Evolutionary conservation across 345 rosid species (phyloP), one percentile per base, ranked within the genome.

Genomic region (Angophora floribunda): DNA sequence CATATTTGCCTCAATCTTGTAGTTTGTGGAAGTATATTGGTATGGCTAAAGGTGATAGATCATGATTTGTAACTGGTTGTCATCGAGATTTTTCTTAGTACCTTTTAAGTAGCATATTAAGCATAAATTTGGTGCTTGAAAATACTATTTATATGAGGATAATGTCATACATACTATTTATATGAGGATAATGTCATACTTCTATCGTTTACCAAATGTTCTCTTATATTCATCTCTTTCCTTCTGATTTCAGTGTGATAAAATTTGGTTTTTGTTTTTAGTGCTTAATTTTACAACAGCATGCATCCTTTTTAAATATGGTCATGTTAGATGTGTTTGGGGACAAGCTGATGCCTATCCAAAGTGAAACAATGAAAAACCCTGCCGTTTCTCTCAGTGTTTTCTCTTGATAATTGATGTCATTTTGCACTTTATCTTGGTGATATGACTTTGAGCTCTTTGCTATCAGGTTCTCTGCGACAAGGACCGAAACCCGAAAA

Each of bases 401-500:
- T 36, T 36, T 75, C 49, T 75, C 84, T 75, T 75, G 47, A 32
- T 75, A 41, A 41, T 75, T 9, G 84, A 75, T 41, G 28, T 75
- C 87, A 30, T 85, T 85, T 51, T 85, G 49, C 26, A 9, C 63
- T 85, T 85, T 52, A 22, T 75, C 65, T 75, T 75, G 84, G 49
- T 85, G 87, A 41, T 55, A 52, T 85, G 52, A 52, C 87, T 52
- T 26, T 85, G 36, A 70, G 80, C 49, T 75, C 28, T 75, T 22
- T 75, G 84, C 84, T 52, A 88, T 86, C 96, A 97, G 99, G 98
- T 92, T 87, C 92, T 97, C 86, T 95, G 95, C 49, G 95, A 96
- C 93, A 97, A 96, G 93, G 97, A 95, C 91, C 94, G 95, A 47
- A 93, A 95, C 91, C 87, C 91, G 0, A 97, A 96, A 92, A 96